phyloP scores from a whole-genome alignment of 495 filamentous ascomycete species.

The Trichocladium uniseriatum region DNA sequence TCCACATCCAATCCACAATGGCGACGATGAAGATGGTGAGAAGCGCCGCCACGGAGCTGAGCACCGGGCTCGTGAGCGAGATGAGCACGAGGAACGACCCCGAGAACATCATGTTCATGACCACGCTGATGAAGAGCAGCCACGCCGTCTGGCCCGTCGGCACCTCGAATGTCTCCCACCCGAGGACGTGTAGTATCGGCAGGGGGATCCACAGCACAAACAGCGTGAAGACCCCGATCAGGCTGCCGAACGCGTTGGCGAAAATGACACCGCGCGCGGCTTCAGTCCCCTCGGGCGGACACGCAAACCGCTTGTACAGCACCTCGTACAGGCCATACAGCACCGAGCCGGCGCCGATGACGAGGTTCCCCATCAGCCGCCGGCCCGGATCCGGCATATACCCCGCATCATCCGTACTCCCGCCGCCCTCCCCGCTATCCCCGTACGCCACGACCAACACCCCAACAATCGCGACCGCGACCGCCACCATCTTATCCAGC shows the following conservation, averaged over 20 bases:
- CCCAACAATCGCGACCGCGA: conserved; percentile 74
- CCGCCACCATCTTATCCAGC: conserved; percentile 71
- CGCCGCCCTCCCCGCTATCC: conserved; percentile 35
- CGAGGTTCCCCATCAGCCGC: conserved; percentile 70
- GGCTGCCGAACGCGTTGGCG: conserved; percentile 78
- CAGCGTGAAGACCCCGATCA: conserved; percentile 79
- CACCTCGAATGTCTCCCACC: conserved; percentile 72
- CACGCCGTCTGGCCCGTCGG: conserved; percentile 67
- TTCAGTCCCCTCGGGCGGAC: conserved; percentile 80
- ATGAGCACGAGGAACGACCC: conserved; percentile 93
- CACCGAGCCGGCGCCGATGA: conserved; percentile 89
- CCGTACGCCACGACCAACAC: conserved; percentile 92
- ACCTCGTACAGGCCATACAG: conserved; percentile 97
- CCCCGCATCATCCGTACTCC: neutral
- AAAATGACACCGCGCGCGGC: conserved; percentile 81
- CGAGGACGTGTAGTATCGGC: conserved; percentile 67
- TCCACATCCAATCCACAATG: conserved; percentile 77
- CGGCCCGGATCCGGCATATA: conserved; percentile 24
- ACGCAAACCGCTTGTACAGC: conserved; percentile 83
- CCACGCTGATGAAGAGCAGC: conserved; percentile 68
- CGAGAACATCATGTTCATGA: conserved; percentile 81
- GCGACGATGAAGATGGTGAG: conserved; percentile 96
- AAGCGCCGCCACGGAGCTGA: conserved; percentile 83
- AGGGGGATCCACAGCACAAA: conserved; percentile 85
- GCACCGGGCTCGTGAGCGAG: conserved; percentile 80